Base-by-base conservation (phyloP, 2,329 filamentous ascomycete species). In the Magnaporthiopsis incrustans region DNA sequence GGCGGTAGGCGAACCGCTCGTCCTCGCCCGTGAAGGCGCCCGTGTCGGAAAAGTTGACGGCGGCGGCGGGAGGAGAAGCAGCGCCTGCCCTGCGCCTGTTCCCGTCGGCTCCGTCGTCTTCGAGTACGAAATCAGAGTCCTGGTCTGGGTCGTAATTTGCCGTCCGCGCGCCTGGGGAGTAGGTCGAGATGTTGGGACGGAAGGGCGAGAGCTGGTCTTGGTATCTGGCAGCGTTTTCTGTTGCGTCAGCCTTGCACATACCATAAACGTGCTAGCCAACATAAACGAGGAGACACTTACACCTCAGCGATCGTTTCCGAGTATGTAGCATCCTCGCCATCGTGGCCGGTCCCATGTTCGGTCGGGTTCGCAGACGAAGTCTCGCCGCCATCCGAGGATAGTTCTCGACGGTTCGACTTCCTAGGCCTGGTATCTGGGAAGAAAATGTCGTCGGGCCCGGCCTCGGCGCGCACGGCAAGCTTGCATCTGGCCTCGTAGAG, bases 401-500 rank as follows among this genome's bases (percentile, higher is more conserved):
- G 38, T 18, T 18, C 35, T 4, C 15, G 35, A 18, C 15, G 4
- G 5, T 56, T 53, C 5, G 38, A n/a, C 44, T n/a, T 53, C 44
- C 44, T 4, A 30, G 38, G 60, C 14, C 61, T 58, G 25, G 65
- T 15, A 53, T 90, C 87, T 0, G 90, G 90, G 73, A 95, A 94
- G 80, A 94, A 93, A 7, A 93, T 79, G 33, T 87, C 81, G 68
- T 94, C 91, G 0, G 90, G 90, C 0, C 84, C 85, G 2, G 83
- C 85, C 57, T 81, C 82, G 2, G 90, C 90, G 26, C 85, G 81
- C 63, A 94, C 81, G 58, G 91, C 75, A 12, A 94, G 81, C 69
- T 91, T 91, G 74, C 90, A 93, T 10, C 87, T 83, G n/a, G 89
- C 88, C 77, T 94, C 90, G 74, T 94, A 94, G 0, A 92, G 79